Evolutionary conservation across 176 grass and related monocot genomes (phyloP), one percentile per base, ranked within the genome.

Genomic region (Poa annua): DNA sequence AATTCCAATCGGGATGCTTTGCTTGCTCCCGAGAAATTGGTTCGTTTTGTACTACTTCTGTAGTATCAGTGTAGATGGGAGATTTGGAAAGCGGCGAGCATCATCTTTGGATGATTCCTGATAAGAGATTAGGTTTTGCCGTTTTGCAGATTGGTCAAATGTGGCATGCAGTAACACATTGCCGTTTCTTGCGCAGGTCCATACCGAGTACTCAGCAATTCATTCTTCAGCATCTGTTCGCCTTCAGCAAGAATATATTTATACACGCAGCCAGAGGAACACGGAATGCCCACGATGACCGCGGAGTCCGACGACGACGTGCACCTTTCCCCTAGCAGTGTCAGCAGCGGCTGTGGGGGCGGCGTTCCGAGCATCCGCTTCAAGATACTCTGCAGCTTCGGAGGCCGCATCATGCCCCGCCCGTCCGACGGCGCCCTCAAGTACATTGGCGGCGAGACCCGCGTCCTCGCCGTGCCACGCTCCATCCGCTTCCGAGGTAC

Each of bases 351-450:
- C 4, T 33, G 74, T 0, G 44, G 48, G 0, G 75, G 64, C 22
- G 14, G 57, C 0, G 17, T 12, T 45, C 12, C 12, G 4, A 29
- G 84, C 14, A 47, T 78, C 33, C 92, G 92, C 5, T 70, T 95
- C 66, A 98, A 95, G 91, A 71, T 98, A 33, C 93, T 95, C 35
- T 98, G 96, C 89, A 92, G 96, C 79, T 98, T 88, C 66, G 96
- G 91, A 60, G 97, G 97, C 78, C 92, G 85, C 83, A 99, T 99
- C 84, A 39, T 90, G 26, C 97, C 89, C 25, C 91, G 91, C 7
- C 89, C 83, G 9, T 87, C 74, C 13, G 93, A 99, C 16, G 91
- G 97, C 66, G 78, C n/a, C 33, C 89, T 99, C 66, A 95, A 96
- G 72, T 99, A 94, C 80, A 79, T 93, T 56, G 93, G 93, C 77